Evolutionary conservation across 2,329 filamentous ascomycete species (phyloP).

Genomic region (Fusarium burgessii): DNA sequence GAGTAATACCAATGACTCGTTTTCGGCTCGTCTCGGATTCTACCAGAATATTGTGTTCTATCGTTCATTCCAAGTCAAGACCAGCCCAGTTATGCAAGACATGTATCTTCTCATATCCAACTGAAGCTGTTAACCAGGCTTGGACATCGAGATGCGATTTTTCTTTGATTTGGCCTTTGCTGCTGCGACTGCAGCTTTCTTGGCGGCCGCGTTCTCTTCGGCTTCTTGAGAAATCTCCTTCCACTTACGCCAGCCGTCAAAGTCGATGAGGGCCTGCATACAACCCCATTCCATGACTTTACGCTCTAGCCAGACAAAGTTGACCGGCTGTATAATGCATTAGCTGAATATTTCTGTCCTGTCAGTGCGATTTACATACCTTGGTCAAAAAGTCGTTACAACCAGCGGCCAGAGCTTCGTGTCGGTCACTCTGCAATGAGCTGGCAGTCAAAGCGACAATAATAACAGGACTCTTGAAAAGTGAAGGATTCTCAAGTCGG

Average conservation of each 20-base stretch:
- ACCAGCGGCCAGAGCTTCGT: constrained; percentile 92
- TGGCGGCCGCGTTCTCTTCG: constrained; percentile 57
- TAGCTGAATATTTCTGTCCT: constrained; percentile 3
- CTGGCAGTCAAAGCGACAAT: constrained; percentile 97
- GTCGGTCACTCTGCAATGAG: constrained; percentile 92
- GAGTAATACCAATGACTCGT: not conserved
- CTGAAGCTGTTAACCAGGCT: constrained; percentile 23
- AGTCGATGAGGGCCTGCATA: constrained; percentile 99
- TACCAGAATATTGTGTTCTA: not conserved
- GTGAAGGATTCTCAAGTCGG: constrained; percentile 71
- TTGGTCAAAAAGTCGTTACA: constrained; percentile 99
- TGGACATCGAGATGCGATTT: constrained; percentile 55
- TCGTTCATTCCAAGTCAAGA: not conserved
- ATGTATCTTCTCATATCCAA: not conserved
- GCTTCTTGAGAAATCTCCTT: constrained; percentile 77
- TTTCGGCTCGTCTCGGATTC: not conserved
- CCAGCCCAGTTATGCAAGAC: not conserved
- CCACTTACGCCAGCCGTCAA: constrained; percentile 98
- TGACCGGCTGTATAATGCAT: constrained; percentile 77
- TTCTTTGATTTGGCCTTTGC: constrained; percentile 59
- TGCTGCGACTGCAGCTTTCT: constrained; percentile 53
- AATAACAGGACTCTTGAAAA: constrained; percentile 97
- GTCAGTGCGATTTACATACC: constrained; percentile 62
- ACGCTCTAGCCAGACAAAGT: constrained; percentile 95
- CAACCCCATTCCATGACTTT: constrained; percentile 99